Evolutionary conservation across 208 protist species (phyloP).

Genomic region (Crithidia sp.): DNA sequence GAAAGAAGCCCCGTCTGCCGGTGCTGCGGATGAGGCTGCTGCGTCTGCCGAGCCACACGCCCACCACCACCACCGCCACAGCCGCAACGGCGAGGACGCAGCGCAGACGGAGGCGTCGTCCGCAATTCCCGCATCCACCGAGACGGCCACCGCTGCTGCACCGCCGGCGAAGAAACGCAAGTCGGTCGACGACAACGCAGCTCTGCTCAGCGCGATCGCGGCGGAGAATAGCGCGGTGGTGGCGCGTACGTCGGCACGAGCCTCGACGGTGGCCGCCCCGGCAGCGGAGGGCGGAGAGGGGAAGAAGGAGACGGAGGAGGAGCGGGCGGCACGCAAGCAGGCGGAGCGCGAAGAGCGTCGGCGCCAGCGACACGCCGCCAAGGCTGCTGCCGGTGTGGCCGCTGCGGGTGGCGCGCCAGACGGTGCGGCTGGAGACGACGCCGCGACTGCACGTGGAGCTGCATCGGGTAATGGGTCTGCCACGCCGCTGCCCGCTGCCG

Average conservation of each 20-base stretch:
- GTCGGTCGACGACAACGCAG: constrained; percentile 22
- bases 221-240: constrained; percentile 50
- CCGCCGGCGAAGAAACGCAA: not conserved
- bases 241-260: constrained; percentile 9
- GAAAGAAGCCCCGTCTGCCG: too few relatives aligned
- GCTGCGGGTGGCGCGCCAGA: not conserved
- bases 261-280: constrained; percentile 6
- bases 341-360: constrained; percentile 52
- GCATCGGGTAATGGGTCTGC: not conserved
- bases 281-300: constrained; percentile 8
- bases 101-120: constrained; percentile 13
- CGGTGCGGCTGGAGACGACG: not conserved
- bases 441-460: not conserved
- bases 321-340: constrained; percentile 47
- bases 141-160: constrained; percentile 18
- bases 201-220: constrained; percentile 48
- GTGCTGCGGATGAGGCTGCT: too few relatives aligned
- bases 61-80: not conserved
- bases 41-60: too few relatives aligned
- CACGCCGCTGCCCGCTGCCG: not conserved
- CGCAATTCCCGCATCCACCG: constrained; percentile 25
- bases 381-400: constrained; percentile 6
- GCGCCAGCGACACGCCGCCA: constrained; percentile 16
- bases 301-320: constrained; percentile 22
- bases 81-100: not conserved